Evolutionary conservation across 1,284 basidiomycete species (phyloP), one percentile per base, ranked within the genome.

Genomic region (Apiotrichum domesticum): DNA sequence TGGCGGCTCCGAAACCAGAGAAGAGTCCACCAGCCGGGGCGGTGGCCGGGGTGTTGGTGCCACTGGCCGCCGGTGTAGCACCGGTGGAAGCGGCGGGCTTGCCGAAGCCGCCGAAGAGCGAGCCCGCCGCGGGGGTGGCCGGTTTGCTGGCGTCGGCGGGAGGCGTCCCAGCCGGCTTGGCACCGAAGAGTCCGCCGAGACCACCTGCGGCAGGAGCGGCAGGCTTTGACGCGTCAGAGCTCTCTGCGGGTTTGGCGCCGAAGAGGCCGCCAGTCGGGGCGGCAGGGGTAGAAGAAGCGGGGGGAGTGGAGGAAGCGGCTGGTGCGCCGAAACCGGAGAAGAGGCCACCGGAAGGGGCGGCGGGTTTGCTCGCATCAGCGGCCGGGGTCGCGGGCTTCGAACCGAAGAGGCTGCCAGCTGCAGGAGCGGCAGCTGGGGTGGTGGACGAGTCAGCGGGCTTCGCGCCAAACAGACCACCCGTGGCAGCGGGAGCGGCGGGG

Each of bases 381-480:
- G 52, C 44, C 41, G 48, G 48, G 29, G 33, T 33, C 37, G 46
- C 46, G 48, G 44, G 44, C 6, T 32, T 43, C 56, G 34, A 11
- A 56, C 54, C 14, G 63, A 64, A 51, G 65, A 67, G 32, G 62
- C 67, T 50, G 9, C 58, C 58, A 35, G 54, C 43, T 2, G 59
- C 49, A 29, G 65, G 70, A 3, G 66, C 50, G 13, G 67, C 29
- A 7, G 59, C 52, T 45, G 52, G 57, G 47, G 59, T 46, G 48
- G 61, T 61, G 9, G 58, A 63, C 39, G 60, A 56, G 4, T 29
- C 54, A 44, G 54, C 49, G 21, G 65, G 65, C 54, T 68, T 66
- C 15, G 71, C 65, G 3, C 70, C 71, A 32, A 74, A 74, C 7
- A 64, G 51, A 8, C 70, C 59, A 44, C 71, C 71, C 37, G 37